phyloP scores from a whole-genome alignment of 208 protist species.

The Wallacemonas sp. region DNA sequence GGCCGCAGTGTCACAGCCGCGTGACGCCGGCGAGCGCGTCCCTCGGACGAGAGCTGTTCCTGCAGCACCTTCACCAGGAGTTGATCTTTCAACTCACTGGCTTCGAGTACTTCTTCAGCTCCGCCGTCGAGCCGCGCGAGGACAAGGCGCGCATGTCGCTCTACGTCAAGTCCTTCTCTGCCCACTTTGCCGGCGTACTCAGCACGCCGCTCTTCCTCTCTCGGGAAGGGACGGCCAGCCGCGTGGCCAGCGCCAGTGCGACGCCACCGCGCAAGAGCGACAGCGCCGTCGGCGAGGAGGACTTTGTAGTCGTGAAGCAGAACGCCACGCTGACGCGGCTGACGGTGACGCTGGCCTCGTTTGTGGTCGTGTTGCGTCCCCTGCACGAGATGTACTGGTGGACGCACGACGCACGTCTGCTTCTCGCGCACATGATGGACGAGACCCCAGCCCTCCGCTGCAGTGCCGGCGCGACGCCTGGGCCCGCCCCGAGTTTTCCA shows the following conservation, averaged over 20 bases:
- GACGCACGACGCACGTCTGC: constrained; percentile 23
- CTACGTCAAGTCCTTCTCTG: constrained; percentile 35
- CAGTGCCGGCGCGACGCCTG: no score
- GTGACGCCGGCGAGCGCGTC: background rate
- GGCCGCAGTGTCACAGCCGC: background rate
- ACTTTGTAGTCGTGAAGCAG: constrained; percentile 59
- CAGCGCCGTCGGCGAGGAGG: constrained; percentile 11
- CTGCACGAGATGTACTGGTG: constrained; percentile 75
- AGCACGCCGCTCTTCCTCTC: constrained; percentile 57
- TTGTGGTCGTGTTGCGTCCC: constrained; percentile 47
- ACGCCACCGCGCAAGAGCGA: constrained; percentile 6
- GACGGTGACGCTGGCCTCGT: constrained; percentile 36
- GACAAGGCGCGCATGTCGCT: constrained; percentile 45
- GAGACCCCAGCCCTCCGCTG: background rate
- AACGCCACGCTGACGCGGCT: constrained; percentile 54
- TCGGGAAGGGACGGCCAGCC: constrained; percentile 13
- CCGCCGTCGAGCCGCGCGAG: constrained; percentile 21
- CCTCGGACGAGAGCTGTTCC: constrained; percentile 9
- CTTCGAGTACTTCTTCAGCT: constrained; percentile 26
- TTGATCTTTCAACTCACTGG: constrained; percentile 18
- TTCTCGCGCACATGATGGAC: background rate
- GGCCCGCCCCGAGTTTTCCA: no score
- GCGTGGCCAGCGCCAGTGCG: background rate
- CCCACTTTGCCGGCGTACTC: constrained; percentile 51
- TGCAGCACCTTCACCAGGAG: constrained; percentile 31